Evolutionary conservation across 2,329 filamentous ascomycete species (phyloP).

Genomic region (Xylaria sp.): DNA sequence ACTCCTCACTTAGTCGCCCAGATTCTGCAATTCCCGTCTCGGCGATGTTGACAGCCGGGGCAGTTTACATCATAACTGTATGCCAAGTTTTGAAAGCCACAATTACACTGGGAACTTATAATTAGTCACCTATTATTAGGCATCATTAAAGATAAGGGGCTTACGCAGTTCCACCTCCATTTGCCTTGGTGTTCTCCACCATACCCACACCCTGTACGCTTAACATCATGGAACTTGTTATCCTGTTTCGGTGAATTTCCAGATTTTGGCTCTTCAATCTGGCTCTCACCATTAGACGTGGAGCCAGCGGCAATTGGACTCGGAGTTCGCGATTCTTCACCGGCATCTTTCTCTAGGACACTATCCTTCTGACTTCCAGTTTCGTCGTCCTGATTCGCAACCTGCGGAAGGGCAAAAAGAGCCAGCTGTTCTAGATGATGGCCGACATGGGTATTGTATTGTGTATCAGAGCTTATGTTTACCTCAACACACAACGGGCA

Average conservation of each 20-base stretch:
- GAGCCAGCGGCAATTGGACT: not conserved
- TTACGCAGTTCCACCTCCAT: conserved; percentile 3
- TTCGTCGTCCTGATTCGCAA: not conserved
- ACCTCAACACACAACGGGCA: conserved; percentile 13
- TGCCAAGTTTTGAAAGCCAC: not conserved
- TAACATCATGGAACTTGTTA: too few relatives aligned
- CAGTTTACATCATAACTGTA: not conserved
- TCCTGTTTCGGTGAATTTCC: too few relatives aligned
- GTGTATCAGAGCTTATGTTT: not conserved
- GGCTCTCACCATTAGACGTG: not conserved
- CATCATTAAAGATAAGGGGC: not conserved
- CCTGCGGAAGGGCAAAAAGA: conserved; percentile 16
- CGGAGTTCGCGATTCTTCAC: not conserved
- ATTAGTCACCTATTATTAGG: not conserved
- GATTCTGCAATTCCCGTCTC: not conserved
- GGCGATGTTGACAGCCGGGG: not conserved
- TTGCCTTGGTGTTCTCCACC: too few relatives aligned
- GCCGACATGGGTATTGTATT: conserved; percentile 15
- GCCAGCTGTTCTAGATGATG: conserved; percentile 20
- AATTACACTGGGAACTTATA: not conserved
- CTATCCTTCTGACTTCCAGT: not conserved
- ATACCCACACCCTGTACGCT: too few relatives aligned
- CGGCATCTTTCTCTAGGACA: not conserved
- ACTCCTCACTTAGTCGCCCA: not conserved
- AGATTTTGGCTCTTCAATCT: not conserved